Evolutionary conservation across 176 grass and related monocot genomes (phyloP), one percentile per base, ranked within the genome.

Genomic region (Avena sativa): DNA sequence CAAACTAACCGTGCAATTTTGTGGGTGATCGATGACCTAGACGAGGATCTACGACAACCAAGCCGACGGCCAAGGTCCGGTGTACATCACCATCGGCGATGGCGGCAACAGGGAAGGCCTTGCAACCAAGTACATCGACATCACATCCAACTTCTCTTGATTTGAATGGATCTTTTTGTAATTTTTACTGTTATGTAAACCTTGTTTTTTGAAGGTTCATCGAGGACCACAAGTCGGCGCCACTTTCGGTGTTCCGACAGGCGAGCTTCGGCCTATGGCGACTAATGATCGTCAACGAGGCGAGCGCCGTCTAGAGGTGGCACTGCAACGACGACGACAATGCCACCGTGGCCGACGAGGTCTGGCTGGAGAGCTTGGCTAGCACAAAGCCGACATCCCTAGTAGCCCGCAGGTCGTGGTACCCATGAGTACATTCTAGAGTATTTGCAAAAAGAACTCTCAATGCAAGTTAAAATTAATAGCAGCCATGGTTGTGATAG

Each of bases 21-120:
- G 6, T 40, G 38, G 38, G 38, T 40, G 38, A 40, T 40, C 38
- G 38, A 6, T 40, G 53, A 8, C 60, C 16, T 66, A 94, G 95
- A 89, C 84, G 25, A 93, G 92, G 84, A 80, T 92, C 43, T 94
- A 89, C 12, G 80, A 94, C 60, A 88, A 94, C 26, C 16, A 79
- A 38, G 86, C 88, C 0, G 53, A 94, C 71, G 67, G 13, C 63
- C 91, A 61, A 25, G 92, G 92, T 3, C 92, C 95, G 1, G 83
- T 89, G 84, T 87, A 88, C 81, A 89, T 94, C 82, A 94, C 92
- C 68, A 94, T 97, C 34, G 95, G 95, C 28, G 95, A 97, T 40
- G 95, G 95, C 20, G 95, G 95, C 43, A 97, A 97, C 78, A 84
- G 88, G 16, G 95, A 97, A 89, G 95, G 95, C 14, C 92, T 94